Evolutionary conservation across 148 eudicot genomes (phyloP), one percentile per base, ranked within the genome.

Genomic region (Nepenthes gracilis): DNA sequence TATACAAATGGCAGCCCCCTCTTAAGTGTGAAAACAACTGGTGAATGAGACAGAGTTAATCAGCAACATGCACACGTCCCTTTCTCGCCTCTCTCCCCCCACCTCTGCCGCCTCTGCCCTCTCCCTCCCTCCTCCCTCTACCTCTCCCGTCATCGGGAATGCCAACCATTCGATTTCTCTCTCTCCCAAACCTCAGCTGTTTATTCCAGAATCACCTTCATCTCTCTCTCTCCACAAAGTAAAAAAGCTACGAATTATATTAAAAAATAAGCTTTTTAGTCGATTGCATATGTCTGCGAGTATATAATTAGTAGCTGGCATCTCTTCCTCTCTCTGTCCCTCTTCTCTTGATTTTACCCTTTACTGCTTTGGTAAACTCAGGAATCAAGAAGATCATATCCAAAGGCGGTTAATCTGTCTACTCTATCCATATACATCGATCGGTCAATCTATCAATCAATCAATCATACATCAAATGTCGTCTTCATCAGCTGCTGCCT

Each of bases 21-120:
- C 8, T 40, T 3, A 40, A 84, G 69, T 60, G 75, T 70, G 85
- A 80, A 80, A 80, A 83, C 79, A 69, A 80, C 88, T 67, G 77
- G 38, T 80, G 88, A 77, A 77, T 77, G 84, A 75, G 45, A 4
- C 45, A 80, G 73, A 75, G 78, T 40, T 40, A 40, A 40, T 40
- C 45, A 40, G 65, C 72, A 75, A 80, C 89, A 86, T 79, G 95
- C 89, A 89, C 71, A 78, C 72, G 94, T 89, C 97, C 75, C 71
- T 86, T 76, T 89, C 97, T 78, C 64, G 53, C 45, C 45, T 8
- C 45, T 40, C 45, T 40, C 65, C 84, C 81, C 82, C 87, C 83
- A 77, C 80, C 81, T 80, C 95, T 78, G 83, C 85, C 95, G 87
- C 85, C 70, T 73, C 81, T 64, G 47, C 69, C 52, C 64, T 35